A percentile compares a stretch with the other conserved stretches of the same genome.
phyloP scores from a whole-genome alignment of 768 basidiomycete genomes.

The Leccinellum luteum region DNA sequence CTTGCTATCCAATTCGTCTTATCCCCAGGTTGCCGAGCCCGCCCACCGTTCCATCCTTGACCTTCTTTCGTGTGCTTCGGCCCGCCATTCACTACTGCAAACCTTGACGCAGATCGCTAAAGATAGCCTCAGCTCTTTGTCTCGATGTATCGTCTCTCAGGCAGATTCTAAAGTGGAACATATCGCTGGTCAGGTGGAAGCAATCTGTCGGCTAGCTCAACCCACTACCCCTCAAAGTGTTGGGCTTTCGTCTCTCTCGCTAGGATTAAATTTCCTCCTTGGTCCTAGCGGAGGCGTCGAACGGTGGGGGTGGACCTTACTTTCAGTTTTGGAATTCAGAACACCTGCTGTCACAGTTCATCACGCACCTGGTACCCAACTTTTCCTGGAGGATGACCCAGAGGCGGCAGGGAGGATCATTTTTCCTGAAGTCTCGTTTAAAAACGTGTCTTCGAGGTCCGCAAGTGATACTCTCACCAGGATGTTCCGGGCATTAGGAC shows the following conservation, averaged over 20 bases:
- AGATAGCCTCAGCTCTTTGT: conserved; percentile 66
- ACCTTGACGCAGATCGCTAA: conserved; percentile 59
- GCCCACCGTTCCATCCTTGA: conserved; percentile 48
- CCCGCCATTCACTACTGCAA: conserved; percentile 48
- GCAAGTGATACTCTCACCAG: conserved; percentile 54
- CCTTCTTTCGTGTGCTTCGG: conserved; percentile 44
- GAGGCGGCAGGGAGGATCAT: conserved; percentile 32
- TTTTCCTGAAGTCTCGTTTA: conserved; percentile 63
- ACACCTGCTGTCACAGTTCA: conserved; percentile 50
- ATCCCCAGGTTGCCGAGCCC: conserved; percentile 46
- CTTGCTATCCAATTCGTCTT: conserved; percentile 61
- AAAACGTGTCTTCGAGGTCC: conserved; percentile 49
- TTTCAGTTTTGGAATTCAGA: conserved; percentile 76
- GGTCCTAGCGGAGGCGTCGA: conserved; percentile 85
- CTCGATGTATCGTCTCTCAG: conserved; percentile 65
- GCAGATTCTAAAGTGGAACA: conserved; percentile 77
- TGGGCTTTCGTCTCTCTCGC: conserved; percentile 44
- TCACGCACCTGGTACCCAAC: conserved; percentile 47
- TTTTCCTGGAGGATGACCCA: conserved; percentile 53
- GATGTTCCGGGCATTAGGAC: conserved; percentile 76
- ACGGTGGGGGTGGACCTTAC: conserved; percentile 87
- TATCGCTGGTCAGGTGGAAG: conserved; percentile 62
- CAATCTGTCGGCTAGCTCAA: conserved; percentile 54
- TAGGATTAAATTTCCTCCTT: conserved; percentile 59
- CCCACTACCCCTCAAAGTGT: conserved; percentile 14